Conservation (phyloP, 2,329 filamentous ascomycete species). For the Didymella arachidicola region DNA sequence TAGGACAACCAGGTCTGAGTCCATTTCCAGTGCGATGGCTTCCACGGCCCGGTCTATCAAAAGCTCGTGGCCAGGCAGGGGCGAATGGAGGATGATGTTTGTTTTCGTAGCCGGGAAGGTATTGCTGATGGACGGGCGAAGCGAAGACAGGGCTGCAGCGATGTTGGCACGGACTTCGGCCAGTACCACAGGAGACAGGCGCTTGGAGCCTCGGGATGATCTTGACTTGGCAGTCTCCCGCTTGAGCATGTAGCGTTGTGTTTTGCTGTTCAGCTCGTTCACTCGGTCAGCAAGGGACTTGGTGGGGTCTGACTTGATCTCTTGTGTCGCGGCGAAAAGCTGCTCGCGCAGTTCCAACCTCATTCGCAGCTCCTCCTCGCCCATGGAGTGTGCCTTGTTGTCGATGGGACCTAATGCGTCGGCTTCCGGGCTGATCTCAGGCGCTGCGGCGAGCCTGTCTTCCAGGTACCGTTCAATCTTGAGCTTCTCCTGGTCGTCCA, state of each 20-base stretch:
- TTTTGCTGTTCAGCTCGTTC: constrained; percentile 26
- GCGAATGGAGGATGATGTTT: constrained; percentile 67
- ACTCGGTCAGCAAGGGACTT: constrained; percentile 24
- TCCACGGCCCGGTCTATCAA: constrained; percentile 69
- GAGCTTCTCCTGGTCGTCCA: constrained; percentile 34
- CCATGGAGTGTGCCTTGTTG: constrained; percentile 18
- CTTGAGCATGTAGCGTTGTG: constrained; percentile 27
- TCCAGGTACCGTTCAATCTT: constrained; percentile 33
- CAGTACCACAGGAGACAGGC: constrained; percentile 38
- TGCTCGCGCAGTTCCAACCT: constrained; percentile 17
- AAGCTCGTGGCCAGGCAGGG: constrained; percentile 61
- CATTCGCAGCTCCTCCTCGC: constrained; percentile 15
- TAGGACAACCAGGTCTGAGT: constrained; percentile 72
- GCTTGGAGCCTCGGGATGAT: constrained; percentile 21
- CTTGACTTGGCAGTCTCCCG: constrained; percentile 27
- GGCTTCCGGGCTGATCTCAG: neutral
- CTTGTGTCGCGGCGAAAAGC: constrained; percentile 19
- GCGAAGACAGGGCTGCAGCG: constrained; percentile 56
- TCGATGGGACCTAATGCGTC: constrained; percentile 14
- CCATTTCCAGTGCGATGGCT: constrained; percentile 66
- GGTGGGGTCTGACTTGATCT: constrained; percentile 22
- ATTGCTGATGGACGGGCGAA: constrained; percentile 50
- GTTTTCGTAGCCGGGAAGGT: constrained; percentile 61
- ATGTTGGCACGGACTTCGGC: constrained; percentile 61
- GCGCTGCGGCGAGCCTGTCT: constrained; percentile 19